A percentile compares a stretch with the other conserved stretches of the same genome.
phyloP scores from a whole-genome alignment of 2,329 filamentous ascomycete species.

The Gnomoniopsis smithogilvyi region DNA sequence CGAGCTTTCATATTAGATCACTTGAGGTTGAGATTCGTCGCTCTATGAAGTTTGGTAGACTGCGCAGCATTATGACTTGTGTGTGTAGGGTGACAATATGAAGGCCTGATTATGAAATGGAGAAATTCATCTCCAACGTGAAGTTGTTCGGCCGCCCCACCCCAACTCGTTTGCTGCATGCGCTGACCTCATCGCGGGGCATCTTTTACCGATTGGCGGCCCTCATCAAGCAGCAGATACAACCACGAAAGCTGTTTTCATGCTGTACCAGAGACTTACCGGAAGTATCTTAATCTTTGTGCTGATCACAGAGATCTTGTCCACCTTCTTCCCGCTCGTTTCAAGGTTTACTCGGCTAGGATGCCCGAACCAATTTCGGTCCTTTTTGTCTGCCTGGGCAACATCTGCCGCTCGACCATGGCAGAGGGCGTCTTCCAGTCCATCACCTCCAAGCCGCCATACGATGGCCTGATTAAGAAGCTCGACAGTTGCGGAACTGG shows the following conservation, averaged over 20 bases:
- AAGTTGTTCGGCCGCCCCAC: neutral
- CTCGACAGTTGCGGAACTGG: constrained; percentile 90
- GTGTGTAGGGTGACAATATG: neutral
- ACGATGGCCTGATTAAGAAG: constrained; percentile 55
- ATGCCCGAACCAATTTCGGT: constrained; percentile 54
- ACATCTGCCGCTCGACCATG: constrained; percentile 95
- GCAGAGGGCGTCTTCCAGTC: constrained; percentile 88
- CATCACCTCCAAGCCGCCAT: constrained; percentile 59
- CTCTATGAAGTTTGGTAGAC: too few relatives aligned
- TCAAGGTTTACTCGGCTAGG: neutral
- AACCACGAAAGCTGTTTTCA: neutral
- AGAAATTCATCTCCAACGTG: too few relatives aligned
- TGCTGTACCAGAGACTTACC: neutral
- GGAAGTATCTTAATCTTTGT: neutral
- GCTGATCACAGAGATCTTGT: neutral
- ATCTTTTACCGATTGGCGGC: neutral
- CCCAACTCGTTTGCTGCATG: neutral
- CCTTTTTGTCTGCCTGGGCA: constrained; percentile 94
- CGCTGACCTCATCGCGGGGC: neutral
- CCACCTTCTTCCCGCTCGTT: neutral
- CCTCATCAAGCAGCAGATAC: neutral
- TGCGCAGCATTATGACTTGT: too few relatives aligned
- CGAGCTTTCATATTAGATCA: neutral
- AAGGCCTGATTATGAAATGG: neutral
- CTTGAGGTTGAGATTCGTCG: too few relatives aligned